Conservation (phyloP, 2,329 filamentous ascomycete genomes). For the Curvularia sp. region DNA sequence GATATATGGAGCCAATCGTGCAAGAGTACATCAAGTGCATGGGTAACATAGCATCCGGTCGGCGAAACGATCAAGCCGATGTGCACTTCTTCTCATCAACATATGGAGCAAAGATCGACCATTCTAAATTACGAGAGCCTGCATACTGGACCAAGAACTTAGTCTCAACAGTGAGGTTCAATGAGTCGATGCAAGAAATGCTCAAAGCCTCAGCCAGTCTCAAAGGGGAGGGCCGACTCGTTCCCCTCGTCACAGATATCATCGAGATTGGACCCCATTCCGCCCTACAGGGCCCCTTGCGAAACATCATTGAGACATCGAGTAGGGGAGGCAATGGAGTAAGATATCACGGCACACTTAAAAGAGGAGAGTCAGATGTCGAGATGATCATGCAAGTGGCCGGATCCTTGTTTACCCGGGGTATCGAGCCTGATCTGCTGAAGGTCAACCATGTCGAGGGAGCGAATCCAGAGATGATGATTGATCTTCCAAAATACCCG, state of each 20-base stretch:
- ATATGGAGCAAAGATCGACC: constrained; percentile 22
- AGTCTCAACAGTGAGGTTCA: constrained; percentile 46
- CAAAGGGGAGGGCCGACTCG: background rate
- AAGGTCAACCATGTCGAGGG: constrained; percentile 3
- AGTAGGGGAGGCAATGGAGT: background rate
- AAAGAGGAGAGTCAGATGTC: background rate
- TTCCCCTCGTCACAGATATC: constrained; percentile 5
- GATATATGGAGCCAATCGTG: background rate
- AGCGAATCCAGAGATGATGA: background rate
- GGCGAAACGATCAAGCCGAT: background rate
- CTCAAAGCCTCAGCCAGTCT: background rate
- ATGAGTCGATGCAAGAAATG: constrained; percentile 11
- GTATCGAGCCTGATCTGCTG: background rate
- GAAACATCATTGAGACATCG: constrained; percentile 3
- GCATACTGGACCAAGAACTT: constrained; percentile 48
- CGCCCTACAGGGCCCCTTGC: constrained; percentile 36
- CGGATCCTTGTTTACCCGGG: constrained; percentile 1
- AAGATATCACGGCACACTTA: background rate
- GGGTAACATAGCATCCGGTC: background rate
- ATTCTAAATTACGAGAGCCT: background rate
- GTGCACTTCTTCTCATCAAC: constrained; percentile 8
- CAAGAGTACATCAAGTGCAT: background rate
- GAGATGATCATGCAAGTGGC: background rate
- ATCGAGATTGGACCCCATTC: constrained; percentile 46
- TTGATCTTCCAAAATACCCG: constrained; percentile 17